Evolutionary conservation across 306 rosid species (phyloP).

Genomic region (Vachellia pachyceras): DNA sequence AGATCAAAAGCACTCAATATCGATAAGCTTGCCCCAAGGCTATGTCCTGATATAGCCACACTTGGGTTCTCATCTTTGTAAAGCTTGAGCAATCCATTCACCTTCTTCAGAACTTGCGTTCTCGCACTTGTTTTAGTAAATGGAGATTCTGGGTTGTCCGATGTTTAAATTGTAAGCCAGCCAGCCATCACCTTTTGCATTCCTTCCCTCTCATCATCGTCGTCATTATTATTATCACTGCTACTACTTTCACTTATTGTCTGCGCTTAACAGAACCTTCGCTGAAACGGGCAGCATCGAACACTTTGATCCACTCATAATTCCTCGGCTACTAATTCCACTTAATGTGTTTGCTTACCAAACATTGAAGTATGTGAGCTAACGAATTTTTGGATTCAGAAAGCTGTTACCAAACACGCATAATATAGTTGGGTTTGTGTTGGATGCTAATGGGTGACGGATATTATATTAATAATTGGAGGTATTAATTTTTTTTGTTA

Average conservation of each 20-base stretch:
- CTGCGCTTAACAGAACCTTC: conserved; percentile 20
- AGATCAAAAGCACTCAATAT: conserved; percentile 21
- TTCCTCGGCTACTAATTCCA: too few relatives aligned
- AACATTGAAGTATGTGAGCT: too few relatives aligned
- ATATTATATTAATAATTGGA: too few relatives aligned
- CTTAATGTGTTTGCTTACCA: too few relatives aligned
- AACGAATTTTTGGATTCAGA: too few relatives aligned
- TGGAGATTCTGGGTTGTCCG: conserved; percentile 46
- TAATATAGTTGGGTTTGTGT: too few relatives aligned
- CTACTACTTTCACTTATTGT: not conserved
- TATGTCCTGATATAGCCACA: not conserved
- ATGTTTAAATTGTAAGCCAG: conserved; percentile 69
- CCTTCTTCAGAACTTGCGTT: conserved; percentile 41
- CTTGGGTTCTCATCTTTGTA: conserved; percentile 6
- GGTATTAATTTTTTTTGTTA: too few relatives aligned
- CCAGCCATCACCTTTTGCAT: conserved; percentile 65
- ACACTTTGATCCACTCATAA: conserved; percentile 62
- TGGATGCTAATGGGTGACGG: too few relatives aligned
- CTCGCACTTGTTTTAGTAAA: conserved; percentile 63
- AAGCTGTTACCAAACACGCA: too few relatives aligned
- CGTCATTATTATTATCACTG: conserved; percentile 29
- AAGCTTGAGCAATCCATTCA: conserved; percentile 36
- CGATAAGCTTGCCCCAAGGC: conserved; percentile 22
- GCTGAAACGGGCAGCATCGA: conserved; percentile 53
- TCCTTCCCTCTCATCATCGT: not conserved